A percentile compares a stretch with the other conserved stretches of the same genome.
Evolutionary conservation across 441 rosid genomes (phyloP).

Genomic region (Gossypium davidsonii): DNA sequence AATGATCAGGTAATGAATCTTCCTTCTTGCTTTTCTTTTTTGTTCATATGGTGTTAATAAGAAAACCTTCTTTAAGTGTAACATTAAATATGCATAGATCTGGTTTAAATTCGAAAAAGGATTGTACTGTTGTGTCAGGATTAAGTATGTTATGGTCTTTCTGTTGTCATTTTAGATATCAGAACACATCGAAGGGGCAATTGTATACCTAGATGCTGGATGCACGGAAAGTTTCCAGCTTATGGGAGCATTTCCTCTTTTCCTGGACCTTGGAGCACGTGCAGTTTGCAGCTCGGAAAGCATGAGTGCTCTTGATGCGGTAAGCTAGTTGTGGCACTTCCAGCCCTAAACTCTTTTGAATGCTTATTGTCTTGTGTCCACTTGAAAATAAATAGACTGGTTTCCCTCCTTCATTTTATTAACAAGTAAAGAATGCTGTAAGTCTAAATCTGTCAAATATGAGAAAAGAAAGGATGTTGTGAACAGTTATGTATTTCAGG

Average conservation of each 20-base stretch:
- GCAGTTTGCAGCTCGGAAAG: slow-evolving; percentile 80
- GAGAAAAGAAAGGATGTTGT: background rate
- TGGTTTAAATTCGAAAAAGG: background rate
- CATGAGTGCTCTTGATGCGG: slow-evolving; percentile 63
- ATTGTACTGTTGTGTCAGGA: background rate
- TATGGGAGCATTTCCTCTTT: slow-evolving; percentile 69
- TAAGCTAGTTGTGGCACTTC: slow-evolving; percentile 30
- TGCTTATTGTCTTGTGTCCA: background rate
- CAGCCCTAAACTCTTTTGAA: background rate
- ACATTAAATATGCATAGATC: background rate
- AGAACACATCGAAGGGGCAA: slow-evolving; percentile 58
- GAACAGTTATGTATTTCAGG: background rate
- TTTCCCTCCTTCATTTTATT: slow-evolving; percentile 7
- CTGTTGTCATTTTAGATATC: slow-evolving; percentile 38
- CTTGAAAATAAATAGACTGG: background rate
- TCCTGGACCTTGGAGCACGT: slow-evolving; percentile 62
- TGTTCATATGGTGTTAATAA: background rate
- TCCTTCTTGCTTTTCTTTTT: background rate
- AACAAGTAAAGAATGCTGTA: background rate
- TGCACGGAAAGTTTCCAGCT: slow-evolving; percentile 86
- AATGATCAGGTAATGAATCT: background rate
- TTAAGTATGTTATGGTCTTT: slow-evolving; percentile 8
- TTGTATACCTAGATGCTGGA: slow-evolving; percentile 77
- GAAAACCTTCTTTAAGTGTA: slow-evolving; percentile 1
- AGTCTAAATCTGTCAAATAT: background rate